Conservation (phyloP, 2,329 filamentous ascomycete genomes). For the Ophiognomonia clavigignenti-juglandacearum region DNA sequence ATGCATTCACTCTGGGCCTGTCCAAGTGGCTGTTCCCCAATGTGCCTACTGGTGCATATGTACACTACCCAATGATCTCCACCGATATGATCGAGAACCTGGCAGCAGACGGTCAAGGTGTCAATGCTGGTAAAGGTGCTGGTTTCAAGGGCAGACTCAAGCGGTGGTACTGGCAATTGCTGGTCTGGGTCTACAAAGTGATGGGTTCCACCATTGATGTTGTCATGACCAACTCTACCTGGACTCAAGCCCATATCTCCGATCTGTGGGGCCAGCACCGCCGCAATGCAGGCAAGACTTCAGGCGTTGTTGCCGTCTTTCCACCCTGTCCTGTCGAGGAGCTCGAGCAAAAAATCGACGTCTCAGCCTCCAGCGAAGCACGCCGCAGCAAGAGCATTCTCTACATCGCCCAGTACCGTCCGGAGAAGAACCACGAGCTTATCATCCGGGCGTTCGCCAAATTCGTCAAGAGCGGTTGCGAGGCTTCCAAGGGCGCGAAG, state of each 20-base stretch:
- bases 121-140: constrained; percentile 78
- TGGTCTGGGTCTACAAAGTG: constrained; percentile 76
- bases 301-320: constrained; percentile 72
- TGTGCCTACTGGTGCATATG: constrained; percentile 86
- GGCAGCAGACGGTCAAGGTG: constrained; percentile 61
- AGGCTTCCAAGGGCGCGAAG: constrained; percentile 51
- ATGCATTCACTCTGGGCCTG: constrained; percentile 82
- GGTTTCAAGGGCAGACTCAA: constrained; percentile 70
- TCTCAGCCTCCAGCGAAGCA: constrained; percentile 64
- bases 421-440: constrained; percentile 92
- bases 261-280: constrained; percentile 68
- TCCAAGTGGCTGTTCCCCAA: constrained; percentile 75
- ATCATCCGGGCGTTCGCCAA: constrained; percentile 80
- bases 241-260: constrained; percentile 83
- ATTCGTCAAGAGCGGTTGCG: constrained; percentile 56
- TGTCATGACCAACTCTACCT: constrained; percentile 96
- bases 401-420: constrained; percentile 96
- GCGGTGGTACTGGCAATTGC: constrained; percentile 78
- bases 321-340: constrained; percentile 89
- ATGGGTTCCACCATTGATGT: constrained; percentile 82
- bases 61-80: constrained; percentile 97
- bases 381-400: constrained; percentile 68
- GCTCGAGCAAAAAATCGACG: constrained; percentile 67
- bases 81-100: constrained; percentile 93
- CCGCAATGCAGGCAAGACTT: constrained; percentile 35